Conservation (phyloP, 345 rosid genomes). For the Crucihimalaya himalaica region DNA sequence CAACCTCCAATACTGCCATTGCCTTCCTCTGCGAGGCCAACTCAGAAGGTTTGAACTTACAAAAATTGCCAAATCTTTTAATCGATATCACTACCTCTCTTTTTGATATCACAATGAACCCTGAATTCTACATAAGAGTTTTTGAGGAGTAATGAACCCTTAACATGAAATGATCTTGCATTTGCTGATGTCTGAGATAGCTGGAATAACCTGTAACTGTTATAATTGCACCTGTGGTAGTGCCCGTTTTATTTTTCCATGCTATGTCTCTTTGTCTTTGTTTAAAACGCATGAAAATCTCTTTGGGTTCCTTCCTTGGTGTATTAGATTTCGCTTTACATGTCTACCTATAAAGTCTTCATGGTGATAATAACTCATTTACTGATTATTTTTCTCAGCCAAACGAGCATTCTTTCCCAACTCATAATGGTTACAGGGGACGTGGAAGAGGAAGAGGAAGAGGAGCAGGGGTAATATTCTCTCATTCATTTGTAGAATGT, state of each 20-base stretch:
- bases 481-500: constrained; percentile 12
- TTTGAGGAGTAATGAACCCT: background rate
- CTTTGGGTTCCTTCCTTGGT: constrained; percentile 1
- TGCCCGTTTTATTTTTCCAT: background rate
- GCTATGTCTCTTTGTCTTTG: background rate
- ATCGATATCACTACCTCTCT: background rate
- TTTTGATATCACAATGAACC: background rate
- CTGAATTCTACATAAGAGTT: constrained; percentile 5
- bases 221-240: background rate
- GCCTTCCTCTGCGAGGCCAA: constrained; percentile 63
- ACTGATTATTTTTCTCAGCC: constrained; percentile 41
- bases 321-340: background rate
- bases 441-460: constrained; percentile 91
- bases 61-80: background rate
- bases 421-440: constrained; percentile 63
- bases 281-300: background rate
- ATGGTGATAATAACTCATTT: constrained; percentile 22
- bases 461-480: constrained; percentile 73
- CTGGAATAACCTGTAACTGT: background rate
- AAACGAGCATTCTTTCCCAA: constrained; percentile 63
- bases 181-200: constrained; percentile 12
- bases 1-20: constrained; percentile 86
- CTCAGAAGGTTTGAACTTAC: constrained; percentile 38
- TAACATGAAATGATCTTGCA: constrained; percentile 8
- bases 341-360: background rate